phyloP scores from a whole-genome alignment of 2,329 filamentous ascomycete genomes.

The Phaeoacremonium minimum region DNA sequence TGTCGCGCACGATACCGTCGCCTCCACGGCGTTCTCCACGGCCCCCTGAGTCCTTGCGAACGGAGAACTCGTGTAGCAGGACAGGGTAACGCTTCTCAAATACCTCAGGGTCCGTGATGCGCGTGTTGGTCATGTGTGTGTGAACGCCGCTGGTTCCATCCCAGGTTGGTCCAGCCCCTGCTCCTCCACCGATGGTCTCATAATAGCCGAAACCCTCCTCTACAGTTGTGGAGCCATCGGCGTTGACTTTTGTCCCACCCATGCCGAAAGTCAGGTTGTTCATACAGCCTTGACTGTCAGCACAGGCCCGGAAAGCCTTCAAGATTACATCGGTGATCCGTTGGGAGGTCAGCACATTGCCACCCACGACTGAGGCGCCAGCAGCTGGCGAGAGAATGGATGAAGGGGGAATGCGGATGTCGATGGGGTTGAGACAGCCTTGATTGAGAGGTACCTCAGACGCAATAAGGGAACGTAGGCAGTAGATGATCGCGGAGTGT shows the following conservation, averaged over 20 bases:
- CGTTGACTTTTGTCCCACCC: neutral
- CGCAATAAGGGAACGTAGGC: conserved; percentile 26
- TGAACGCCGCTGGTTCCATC: conserved; percentile 17
- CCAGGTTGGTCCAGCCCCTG: conserved; percentile 19
- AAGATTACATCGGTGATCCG: conserved; percentile 27
- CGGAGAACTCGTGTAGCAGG: conserved; percentile 18
- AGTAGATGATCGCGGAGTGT: conserved; percentile 31
- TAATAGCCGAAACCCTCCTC: conserved; percentile 16
- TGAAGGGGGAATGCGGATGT: conserved; percentile 23
- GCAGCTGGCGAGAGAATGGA: conserved; percentile 25
- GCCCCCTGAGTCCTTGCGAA: conserved; percentile 19
- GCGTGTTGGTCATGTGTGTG: conserved; percentile 20
- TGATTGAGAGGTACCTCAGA: conserved; percentile 32
- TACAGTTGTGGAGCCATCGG: conserved; percentile 12
- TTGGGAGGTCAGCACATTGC: conserved; percentile 20
- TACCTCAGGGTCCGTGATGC: conserved; percentile 20
- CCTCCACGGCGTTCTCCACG: conserved; percentile 20
- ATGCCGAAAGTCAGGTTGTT: conserved; percentile 22
- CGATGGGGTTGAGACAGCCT: conserved; percentile 28
- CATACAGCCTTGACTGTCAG: conserved; percentile 20
- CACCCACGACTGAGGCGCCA: conserved; percentile 34
- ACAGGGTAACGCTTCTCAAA: conserved; percentile 25
- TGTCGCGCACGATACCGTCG: conserved; percentile 22
- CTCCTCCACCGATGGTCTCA: conserved; percentile 22
- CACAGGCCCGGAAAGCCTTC: conserved; percentile 17